Evolutionary conservation across 2,329 filamentous ascomycete species (phyloP).

Genomic region (Ceratocystis diversiconidia): DNA sequence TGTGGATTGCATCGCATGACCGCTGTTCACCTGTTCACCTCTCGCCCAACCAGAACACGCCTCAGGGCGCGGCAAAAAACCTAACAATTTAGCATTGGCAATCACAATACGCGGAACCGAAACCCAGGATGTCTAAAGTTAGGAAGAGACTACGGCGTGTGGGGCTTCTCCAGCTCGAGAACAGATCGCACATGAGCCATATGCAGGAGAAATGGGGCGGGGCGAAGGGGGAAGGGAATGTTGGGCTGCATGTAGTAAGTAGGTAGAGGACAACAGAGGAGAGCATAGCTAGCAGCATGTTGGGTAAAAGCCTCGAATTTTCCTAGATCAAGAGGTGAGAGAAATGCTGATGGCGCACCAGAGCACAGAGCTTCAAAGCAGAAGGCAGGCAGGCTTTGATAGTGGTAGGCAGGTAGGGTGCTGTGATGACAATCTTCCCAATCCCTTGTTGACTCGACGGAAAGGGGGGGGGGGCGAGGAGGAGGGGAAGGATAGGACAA

Average conservation of each 20-base stretch:
- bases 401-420: neutral
- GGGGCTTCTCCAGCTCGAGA: slow-evolving; percentile 15
- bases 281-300: neutral
- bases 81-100: neutral
- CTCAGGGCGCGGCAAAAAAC: neutral
- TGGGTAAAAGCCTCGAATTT: neutral
- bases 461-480: neutral
- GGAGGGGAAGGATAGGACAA: neutral
- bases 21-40: neutral
- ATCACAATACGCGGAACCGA: neutral
- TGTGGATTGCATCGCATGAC: neutral
- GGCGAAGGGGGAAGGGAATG: slow-evolving; percentile 11
- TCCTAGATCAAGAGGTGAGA: neutral
- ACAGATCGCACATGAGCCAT: slow-evolving; percentile 15
- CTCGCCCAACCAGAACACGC: neutral
- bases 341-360: neutral
- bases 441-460: neutral
- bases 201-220: slow-evolving; percentile 18
- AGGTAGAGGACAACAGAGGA: neutral
- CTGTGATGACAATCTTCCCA: neutral
- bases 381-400: no score
- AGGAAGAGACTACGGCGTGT: neutral
- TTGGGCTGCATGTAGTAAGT: neutral
- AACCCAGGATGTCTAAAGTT: neutral
- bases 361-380: neutral